Conservation (phyloP, 352 stramenopile species). For the Thraustochytrium aureum region DNA sequence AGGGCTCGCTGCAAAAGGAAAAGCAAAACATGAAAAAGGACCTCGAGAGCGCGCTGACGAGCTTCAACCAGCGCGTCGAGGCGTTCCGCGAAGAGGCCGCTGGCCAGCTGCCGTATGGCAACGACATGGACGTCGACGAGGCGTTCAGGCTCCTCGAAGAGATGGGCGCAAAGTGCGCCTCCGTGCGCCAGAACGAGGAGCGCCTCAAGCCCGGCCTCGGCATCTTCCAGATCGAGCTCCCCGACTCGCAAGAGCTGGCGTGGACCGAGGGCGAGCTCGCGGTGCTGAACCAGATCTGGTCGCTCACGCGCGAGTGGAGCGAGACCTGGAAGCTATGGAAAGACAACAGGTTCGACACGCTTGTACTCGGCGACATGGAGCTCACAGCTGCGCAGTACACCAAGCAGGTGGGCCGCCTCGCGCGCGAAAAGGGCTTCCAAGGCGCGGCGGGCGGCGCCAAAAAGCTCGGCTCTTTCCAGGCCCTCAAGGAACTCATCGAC, state of each 20-base stretch:
- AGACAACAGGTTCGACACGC: slow-evolving; percentile 79
- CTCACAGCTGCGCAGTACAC: slow-evolving; percentile 88
- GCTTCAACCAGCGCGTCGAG: slow-evolving; percentile 66
- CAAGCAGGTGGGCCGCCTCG: slow-evolving; percentile 62
- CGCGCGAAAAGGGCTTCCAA: slow-evolving; percentile 49
- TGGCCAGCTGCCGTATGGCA: slow-evolving; percentile 67
- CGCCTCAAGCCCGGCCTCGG: slow-evolving; percentile 77
- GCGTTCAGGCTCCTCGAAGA: slow-evolving; percentile 47
- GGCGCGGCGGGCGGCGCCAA: slow-evolving; percentile 40
- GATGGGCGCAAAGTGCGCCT: slow-evolving; percentile 3
- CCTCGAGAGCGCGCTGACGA: slow-evolving; percentile 80
- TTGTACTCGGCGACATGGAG: slow-evolving; percentile 81
- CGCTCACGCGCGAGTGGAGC: slow-evolving; percentile 78
- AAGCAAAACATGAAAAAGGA: slow-evolving; percentile 95
- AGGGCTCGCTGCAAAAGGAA: slow-evolving; percentile 84
- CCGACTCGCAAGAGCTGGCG: slow-evolving; percentile 93
- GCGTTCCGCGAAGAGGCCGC: slow-evolving; percentile 69
- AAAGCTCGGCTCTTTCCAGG: slow-evolving; percentile 40
- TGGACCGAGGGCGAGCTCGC: slow-evolving; percentile 95
- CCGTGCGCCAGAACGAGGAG: slow-evolving; percentile 41
- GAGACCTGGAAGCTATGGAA: slow-evolving; percentile 91
- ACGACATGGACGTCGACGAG: slow-evolving; percentile 70
- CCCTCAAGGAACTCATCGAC: slow-evolving; percentile 71
- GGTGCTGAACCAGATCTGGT: slow-evolving; percentile 81
- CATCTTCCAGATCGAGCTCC: slow-evolving; percentile 85